These are phyloP conservation scores for Omphalotus olearius DNA, from an alignment of 1,284 basidiomycete genomes.

Conservation along the genomic window DNA sequence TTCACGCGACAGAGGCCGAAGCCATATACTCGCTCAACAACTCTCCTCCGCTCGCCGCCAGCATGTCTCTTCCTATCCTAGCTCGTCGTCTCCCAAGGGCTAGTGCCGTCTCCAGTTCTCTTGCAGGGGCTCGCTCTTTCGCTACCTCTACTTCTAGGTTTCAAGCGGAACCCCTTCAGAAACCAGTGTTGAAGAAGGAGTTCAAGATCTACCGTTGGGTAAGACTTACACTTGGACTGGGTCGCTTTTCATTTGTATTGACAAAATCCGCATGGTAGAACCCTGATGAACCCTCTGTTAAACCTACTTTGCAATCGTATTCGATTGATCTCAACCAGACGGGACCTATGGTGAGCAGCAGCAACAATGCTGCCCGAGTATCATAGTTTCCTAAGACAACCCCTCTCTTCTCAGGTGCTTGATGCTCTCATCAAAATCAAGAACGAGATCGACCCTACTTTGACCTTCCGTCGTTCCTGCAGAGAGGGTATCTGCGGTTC, in stretches of 20 bases:
- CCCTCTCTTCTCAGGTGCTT: conserved; percentile 50
- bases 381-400: neutral
- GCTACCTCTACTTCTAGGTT: conserved; percentile 32
- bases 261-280: conserved; percentile 49
- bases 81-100: conserved; percentile 7
- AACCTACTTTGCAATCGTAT: conserved; percentile 91
- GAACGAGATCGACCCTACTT: conserved; percentile 95
- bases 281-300: conserved; percentile 91
- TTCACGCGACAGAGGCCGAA: conserved; percentile 6
- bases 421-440: conserved; percentile 98
- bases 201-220: conserved; percentile 99
- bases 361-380: neutral
- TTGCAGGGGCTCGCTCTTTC: conserved; percentile 30
- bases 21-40: neutral
- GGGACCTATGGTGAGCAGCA: conserved; percentile 83
- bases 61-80: conserved; percentile 10
- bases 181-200: conserved; percentile 65
- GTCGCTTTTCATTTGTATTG: conserved; percentile 1
- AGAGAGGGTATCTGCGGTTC: conserved; percentile 98
- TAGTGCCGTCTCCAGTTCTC: neutral
- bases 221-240: conserved; percentile 23
- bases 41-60: neutral
- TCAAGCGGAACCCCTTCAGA: conserved; percentile 45
- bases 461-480: conserved; percentile 96
- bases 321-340: conserved; percentile 91